Percentiles rank a stretch among this genome's conserved stretches.
phyloP scores from a whole-genome alignment of 2,329 filamentous ascomycete species.

The Aspergillus tanneri region DNA sequence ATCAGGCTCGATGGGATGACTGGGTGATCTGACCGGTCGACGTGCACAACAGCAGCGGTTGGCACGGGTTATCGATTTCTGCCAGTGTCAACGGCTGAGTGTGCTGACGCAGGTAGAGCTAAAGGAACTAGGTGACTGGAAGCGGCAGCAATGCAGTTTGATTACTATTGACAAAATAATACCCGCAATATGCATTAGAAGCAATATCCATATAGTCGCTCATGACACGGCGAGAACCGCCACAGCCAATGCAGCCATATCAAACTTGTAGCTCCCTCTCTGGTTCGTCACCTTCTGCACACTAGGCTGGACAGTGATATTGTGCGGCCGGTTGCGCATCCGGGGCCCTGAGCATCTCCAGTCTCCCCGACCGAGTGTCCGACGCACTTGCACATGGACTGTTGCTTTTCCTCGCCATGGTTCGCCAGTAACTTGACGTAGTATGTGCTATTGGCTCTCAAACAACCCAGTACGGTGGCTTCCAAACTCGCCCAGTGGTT shows the following conservation, averaged over 20 bases:
- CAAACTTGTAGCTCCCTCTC: slow-evolving; percentile 22
- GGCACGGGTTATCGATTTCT: slow-evolving; percentile 40
- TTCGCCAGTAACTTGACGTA: slow-evolving; percentile 28
- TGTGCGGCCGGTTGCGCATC: slow-evolving; percentile 20
- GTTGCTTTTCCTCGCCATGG: slow-evolving; percentile 20
- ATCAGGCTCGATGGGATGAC: slow-evolving; percentile 55
- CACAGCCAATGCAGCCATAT: slow-evolving; percentile 27
- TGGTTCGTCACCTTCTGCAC: slow-evolving; percentile 11
- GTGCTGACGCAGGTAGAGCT: too few relatives aligned
- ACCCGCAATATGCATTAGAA: background rate
- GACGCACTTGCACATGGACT: slow-evolving; percentile 29
- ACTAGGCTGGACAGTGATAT: slow-evolving; percentile 19
- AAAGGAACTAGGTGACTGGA: too few relatives aligned
- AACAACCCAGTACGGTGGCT: slow-evolving; percentile 32
- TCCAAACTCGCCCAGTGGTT: slow-evolving; percentile 22
- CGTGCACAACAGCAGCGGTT: slow-evolving; percentile 46
- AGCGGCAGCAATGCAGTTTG: background rate
- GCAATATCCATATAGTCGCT: background rate
- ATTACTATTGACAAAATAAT: background rate
- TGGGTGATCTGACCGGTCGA: slow-evolving; percentile 51
- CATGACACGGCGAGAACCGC: slow-evolving; percentile 25
- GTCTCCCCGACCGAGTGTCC: slow-evolving; percentile 18
- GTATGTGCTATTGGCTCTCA: slow-evolving; percentile 18
- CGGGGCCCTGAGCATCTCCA: slow-evolving; percentile 26
- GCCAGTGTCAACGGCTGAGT: slow-evolving; percentile 36